phyloP scores from a whole-genome alignment of 148 eudicot species.

The Rhododendron griersonianum region DNA sequence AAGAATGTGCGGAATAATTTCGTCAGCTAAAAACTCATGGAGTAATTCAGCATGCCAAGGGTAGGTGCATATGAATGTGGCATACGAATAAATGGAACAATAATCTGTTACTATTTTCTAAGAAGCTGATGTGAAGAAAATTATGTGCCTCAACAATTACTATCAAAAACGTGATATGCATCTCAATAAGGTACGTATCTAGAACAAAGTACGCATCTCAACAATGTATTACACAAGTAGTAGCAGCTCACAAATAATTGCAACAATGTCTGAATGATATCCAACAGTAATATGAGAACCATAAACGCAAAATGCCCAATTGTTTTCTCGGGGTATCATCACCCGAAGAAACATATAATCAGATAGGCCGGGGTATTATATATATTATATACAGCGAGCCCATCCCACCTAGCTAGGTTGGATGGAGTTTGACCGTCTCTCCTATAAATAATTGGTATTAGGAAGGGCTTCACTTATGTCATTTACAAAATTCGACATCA shows the following conservation, averaged over 20 bases:
- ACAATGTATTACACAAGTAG: no score
- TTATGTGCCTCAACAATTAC: neutral
- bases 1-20: neutral
- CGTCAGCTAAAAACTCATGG: neutral
- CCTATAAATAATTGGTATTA: neutral
- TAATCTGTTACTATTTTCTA: neutral
- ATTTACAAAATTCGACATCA: neutral
- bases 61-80: no score
- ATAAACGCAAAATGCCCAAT: neutral
- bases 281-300: neutral
- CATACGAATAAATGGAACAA: no score
- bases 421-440: neutral
- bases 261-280: neutral
- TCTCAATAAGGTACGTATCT: no score
- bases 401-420: neutral
- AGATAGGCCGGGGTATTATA: neutral
- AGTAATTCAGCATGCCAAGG: no score
- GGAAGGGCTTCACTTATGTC: no score
- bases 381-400: neutral
- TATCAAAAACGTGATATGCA: no score
- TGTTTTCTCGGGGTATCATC: neutral
- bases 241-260: no score
- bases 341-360: neutral
- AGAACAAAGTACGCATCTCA: no score
- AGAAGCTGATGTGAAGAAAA: no score